Evolutionary conservation across 345 rosid species (phyloP).

Genomic region (Citrus maxima): DNA sequence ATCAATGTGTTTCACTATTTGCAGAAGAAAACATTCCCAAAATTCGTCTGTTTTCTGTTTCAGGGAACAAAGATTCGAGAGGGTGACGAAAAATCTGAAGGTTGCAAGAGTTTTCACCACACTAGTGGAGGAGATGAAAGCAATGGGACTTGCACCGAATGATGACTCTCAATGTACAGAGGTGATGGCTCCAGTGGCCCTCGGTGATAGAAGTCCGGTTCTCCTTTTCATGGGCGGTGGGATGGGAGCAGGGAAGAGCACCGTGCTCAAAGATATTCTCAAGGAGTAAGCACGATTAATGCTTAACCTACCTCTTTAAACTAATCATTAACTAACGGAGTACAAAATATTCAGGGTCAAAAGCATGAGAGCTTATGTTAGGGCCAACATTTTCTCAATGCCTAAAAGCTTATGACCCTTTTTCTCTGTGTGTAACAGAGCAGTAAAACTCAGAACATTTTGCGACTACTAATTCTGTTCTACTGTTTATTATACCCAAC

Average conservation of each 20-base stretch:
- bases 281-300: conserved; percentile 55
- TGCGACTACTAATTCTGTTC: not conserved
- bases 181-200: conserved; percentile 90
- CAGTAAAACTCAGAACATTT: not conserved
- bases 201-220: conserved; percentile 76
- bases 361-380: not conserved
- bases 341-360: not conserved
- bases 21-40: not conserved
- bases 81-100: conserved; percentile 72
- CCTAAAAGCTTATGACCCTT: not conserved
- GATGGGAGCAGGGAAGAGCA: conserved; percentile 99
- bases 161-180: conserved; percentile 70
- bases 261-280: conserved; percentile 87
- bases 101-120: conserved; percentile 75
- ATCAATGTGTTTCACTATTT: no score
- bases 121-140: conserved; percentile 84
- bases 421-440: not conserved
- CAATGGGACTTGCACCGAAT: conserved; percentile 55
- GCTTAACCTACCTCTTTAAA: conserved; percentile 1
- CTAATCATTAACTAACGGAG: not conserved
- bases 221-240: conserved; percentile 97
- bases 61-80: conserved; percentile 86
- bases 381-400: not conserved
- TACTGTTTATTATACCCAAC: not conserved
- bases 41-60: not conserved